Percentiles rank a stretch among this genome's conserved stretches.
phyloP scores from a whole-genome alignment of 345 rosid genomes.

The Populus davidiana region DNA sequence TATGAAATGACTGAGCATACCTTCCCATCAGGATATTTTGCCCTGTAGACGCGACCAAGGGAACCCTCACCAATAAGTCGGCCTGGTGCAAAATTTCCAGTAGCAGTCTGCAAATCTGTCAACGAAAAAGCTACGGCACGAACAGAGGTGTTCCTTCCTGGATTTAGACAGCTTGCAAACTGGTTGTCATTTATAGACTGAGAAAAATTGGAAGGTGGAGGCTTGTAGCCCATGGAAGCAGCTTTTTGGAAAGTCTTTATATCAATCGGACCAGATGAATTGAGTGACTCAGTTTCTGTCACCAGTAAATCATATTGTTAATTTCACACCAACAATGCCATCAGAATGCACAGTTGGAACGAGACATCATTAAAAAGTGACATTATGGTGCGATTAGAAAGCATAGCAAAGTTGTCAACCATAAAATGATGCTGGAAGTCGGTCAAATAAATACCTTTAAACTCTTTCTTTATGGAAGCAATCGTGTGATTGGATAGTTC shows the following conservation, averaged over 20 bases:
- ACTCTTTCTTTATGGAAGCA: conserved; percentile 30
- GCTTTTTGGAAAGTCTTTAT: conserved; percentile 46
- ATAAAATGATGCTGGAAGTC: no score
- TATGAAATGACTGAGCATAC: conserved; percentile 28
- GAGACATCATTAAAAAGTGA: no score
- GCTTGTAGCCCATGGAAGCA: conserved; percentile 53
- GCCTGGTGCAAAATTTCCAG: conserved; percentile 55
- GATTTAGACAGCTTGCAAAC: conserved; percentile 51
- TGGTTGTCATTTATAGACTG: conserved; percentile 54
- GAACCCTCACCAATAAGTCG: conserved; percentile 79
- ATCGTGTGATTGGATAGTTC: conserved; percentile 40
- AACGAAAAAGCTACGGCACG: conserved; percentile 45
- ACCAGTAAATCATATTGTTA: conserved; percentile 8
- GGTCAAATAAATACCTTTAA: conserved; percentile 37
- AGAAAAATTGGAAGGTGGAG: conserved; percentile 43
- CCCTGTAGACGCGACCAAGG: conserved; percentile 77
- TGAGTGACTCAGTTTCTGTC: conserved; percentile 38
- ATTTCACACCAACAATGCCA: no score
- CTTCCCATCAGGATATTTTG: conserved; percentile 75
- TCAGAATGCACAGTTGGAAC: no score
- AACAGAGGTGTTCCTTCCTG: conserved; percentile 48
- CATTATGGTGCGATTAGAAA: no score
- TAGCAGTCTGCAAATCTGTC: conserved; percentile 63
- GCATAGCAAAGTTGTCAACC: no score
- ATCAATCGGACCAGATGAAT: conserved; percentile 46